Conservation (phyloP, 352 stramenopile genomes). For the Pythium angustatum region DNA sequence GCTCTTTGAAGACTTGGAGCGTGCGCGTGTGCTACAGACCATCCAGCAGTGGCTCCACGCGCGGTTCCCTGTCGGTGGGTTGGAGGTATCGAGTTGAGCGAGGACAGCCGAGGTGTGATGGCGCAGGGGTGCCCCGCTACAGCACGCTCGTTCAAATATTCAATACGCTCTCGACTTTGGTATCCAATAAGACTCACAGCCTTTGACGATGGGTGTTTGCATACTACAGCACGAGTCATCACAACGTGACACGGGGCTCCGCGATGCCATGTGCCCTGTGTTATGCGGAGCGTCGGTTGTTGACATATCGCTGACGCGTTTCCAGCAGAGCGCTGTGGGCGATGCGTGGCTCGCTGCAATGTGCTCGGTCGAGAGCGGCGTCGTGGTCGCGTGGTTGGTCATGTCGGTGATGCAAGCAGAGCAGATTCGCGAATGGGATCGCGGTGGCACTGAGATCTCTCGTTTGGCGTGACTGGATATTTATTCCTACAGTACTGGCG, state of each 20-base stretch:
- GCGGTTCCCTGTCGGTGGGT: not conserved
- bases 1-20: slow-evolving; percentile 65
- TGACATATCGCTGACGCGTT: slow-evolving; percentile 5
- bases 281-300: slow-evolving; percentile 1
- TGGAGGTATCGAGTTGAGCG: no score
- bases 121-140: no score
- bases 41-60: slow-evolving; percentile 35
- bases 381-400: not conserved
- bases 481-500: no score
- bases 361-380: slow-evolving; percentile 13
- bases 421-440: not conserved
- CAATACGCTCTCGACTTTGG: no score
- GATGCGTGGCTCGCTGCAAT: slow-evolving; percentile 2
- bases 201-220: no score
- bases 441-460: no score
- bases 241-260: not conserved
- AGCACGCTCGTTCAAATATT: no score
- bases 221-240: no score
- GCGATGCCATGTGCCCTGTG: not conserved
- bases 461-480: no score
- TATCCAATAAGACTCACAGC: no score
- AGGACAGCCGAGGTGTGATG: no score
- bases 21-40: slow-evolving; percentile 45
- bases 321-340: slow-evolving; percentile 9
- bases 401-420: not conserved